phyloP scores from a whole-genome alignment of 179 eudicot genomes.

The Actinidia arguta region DNA sequence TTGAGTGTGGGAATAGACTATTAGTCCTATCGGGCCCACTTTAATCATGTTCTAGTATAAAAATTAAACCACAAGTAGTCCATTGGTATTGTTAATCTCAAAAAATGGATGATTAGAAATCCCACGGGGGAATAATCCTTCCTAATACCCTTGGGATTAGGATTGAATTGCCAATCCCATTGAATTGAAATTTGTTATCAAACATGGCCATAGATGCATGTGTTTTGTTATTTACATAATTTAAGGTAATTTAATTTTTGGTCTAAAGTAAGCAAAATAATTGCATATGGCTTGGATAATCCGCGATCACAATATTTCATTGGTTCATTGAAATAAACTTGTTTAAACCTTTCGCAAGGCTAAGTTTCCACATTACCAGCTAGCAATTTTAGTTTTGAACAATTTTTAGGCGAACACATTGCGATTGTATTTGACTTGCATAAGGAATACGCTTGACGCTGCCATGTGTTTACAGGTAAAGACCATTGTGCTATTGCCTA shows the following conservation, averaged over 20 bases:
- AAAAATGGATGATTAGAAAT: too few relatives aligned
- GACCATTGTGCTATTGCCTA: background rate
- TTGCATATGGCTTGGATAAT: background rate
- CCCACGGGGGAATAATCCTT: too few relatives aligned
- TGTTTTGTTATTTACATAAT: background rate
- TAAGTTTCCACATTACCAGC: background rate
- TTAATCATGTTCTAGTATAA: too few relatives aligned
- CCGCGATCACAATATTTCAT: background rate
- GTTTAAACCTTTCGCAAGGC: background rate
- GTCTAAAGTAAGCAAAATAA: background rate
- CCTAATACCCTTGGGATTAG: too few relatives aligned
- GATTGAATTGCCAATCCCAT: too few relatives aligned
- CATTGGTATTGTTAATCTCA: too few relatives aligned
- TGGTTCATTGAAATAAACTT: background rate
- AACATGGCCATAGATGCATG: too few relatives aligned
- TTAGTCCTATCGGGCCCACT: too few relatives aligned
- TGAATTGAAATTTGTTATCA: too few relatives aligned
- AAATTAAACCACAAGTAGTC: too few relatives aligned
- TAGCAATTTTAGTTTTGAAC: background rate
- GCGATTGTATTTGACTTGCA: constrained; percentile 85
- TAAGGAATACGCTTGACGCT: constrained; percentile 93
- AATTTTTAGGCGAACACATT: constrained; percentile 68
- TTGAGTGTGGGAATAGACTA: too few relatives aligned
- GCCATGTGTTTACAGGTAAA: constrained; percentile 94
- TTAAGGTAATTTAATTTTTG: background rate